Evolutionary conservation across 345 rosid genomes (phyloP).

Genomic region (Eucalyptus melliodora): DNA sequence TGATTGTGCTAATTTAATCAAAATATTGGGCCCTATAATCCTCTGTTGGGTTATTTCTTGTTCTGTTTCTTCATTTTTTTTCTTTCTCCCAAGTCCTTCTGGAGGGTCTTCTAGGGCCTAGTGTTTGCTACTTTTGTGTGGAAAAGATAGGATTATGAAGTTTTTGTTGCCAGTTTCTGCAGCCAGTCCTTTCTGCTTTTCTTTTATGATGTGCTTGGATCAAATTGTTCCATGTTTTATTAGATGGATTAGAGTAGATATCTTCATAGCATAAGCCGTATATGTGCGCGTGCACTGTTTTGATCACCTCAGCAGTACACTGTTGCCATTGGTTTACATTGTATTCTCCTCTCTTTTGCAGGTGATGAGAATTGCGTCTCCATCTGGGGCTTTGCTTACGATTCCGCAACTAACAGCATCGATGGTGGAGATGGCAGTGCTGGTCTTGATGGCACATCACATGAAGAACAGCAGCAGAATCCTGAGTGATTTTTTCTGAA

Average conservation of each 20-base stretch:
- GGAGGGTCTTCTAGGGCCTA: not conserved
- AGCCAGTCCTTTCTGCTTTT: not conserved
- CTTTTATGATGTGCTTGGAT: not conserved
- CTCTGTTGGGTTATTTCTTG: not conserved
- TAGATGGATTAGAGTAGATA: not conserved
- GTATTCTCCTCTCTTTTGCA: not conserved
- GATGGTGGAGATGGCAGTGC: not conserved
- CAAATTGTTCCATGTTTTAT: not conserved
- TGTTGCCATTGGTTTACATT: not conserved
- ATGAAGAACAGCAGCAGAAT: not conserved
- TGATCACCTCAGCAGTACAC: not conserved
- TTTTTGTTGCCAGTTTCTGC: not conserved
- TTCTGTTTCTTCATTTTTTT: not conserved
- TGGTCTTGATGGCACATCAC: not conserved
- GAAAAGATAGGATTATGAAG: not conserved
- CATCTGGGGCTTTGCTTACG: slow-evolving; percentile 65
- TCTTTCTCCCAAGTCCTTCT: not conserved
- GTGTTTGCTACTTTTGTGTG: not conserved
- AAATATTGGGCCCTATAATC: not conserved
- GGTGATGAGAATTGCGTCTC: slow-evolving; percentile 57
- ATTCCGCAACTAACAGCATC: slow-evolving; percentile 8
- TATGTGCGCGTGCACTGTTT: not conserved
- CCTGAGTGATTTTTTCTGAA: not conserved
- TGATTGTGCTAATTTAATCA: not conserved
- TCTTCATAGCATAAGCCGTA: not conserved